Evolutionary conservation across 768 basidiomycete species (phyloP).

Genomic region (Phlegmacium glaucopus): DNA sequence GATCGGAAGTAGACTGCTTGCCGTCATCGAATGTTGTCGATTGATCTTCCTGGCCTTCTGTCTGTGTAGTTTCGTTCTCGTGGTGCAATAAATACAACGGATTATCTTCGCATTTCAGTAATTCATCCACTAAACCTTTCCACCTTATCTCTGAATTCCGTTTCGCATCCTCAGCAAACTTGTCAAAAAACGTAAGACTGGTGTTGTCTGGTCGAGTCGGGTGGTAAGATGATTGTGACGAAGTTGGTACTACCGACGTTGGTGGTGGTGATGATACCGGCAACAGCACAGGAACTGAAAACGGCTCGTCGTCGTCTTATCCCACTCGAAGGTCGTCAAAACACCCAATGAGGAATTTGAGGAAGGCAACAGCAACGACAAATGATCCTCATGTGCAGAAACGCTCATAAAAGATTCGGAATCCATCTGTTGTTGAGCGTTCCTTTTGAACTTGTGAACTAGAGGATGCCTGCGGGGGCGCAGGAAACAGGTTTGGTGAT

Average conservation of each 20-base stretch:
- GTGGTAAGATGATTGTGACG: constrained; percentile 1
- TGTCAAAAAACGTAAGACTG: constrained; percentile 55
- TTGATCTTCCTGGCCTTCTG: constrained; percentile 12
- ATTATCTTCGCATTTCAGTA: constrained; percentile 66
- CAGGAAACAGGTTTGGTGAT: constrained; percentile 23
- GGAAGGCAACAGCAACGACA: constrained; percentile 20
- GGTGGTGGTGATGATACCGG: neutral
- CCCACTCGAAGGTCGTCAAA: neutral
- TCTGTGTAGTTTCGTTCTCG: constrained; percentile 1
- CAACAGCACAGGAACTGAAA: neutral
- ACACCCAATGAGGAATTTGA: too few relatives aligned
- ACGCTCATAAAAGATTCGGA: constrained; percentile 65
- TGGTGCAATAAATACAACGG: constrained; percentile 58
- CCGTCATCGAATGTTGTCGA: constrained; percentile 8
- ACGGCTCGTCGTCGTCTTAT: constrained; percentile 1
- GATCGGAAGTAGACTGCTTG: constrained; percentile 5
- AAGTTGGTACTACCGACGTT: constrained; percentile 2
- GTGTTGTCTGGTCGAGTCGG: constrained; percentile 14
- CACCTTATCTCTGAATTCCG: constrained; percentile 49
- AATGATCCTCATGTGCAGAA: constrained; percentile 48
- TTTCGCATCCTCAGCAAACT: constrained; percentile 56
- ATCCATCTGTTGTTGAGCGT: constrained; percentile 41
- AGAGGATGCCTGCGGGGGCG: neutral
- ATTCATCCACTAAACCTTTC: constrained; percentile 56
- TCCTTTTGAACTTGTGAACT: neutral